Evolutionary conservation across 768 basidiomycete species (phyloP), one percentile per base, ranked within the genome.

Genomic region (Galerina sulciceps): DNA sequence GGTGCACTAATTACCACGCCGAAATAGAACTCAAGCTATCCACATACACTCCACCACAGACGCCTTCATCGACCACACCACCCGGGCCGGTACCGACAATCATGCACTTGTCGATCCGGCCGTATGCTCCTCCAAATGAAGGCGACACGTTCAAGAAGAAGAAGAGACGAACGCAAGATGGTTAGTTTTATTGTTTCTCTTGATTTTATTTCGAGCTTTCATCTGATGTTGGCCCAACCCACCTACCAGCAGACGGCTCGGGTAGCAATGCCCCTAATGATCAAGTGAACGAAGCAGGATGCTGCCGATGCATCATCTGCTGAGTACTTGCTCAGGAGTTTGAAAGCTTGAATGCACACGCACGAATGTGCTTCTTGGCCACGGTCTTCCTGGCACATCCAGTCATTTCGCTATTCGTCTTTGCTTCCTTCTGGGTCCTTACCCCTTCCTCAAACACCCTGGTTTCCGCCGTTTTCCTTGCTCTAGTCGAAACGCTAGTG

Each of bases 81-180:
- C 15, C 61, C 44, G 67, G 59, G n/a, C 79, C 62, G 38, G 76
- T 26, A 50, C 78, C 86, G 1, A 91, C 89, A 0, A 90, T 93
- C 37, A 85, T 92, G 34, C 90, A 93, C 67, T 78, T 93, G 37
- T 89, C 89, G 31, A 82, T 93, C 53, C 81, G 91, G 11, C 81
- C 88, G 0, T 81, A 79, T 55, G 80, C 80, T 1, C 80, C 80
- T 3, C 75, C 81, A 2, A 71, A 77, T 13, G 81, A 86, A 22
- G 82, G 79, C 40, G 79, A 80, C 13, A 69, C 77, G 3, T 67
- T 80, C 38, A 85, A 83, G 74, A 90, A 90, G 73, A 87, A 85
- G 69, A 79, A 76, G 53, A 66, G 63, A 48, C 68, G 72, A 35
- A 69, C 69, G 36, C 64, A 58, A 14, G 70, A 72, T 61, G 71